Base-by-base conservation (phyloP, 805 yeast genomes). In the Metschnikowia noctiluminum region DNA sequence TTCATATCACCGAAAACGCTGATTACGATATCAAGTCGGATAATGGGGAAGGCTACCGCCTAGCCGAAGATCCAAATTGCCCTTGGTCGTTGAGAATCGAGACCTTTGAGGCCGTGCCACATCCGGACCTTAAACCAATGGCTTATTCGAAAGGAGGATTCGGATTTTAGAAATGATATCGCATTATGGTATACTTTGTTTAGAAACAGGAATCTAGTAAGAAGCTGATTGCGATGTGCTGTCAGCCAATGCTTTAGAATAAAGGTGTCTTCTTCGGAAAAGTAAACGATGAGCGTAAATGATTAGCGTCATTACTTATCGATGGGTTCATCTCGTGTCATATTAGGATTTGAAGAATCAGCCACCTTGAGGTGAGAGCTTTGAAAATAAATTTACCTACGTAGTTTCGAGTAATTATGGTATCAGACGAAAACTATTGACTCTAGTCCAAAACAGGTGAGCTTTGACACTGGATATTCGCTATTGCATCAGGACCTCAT, bases 71-170 rank as follows among this genome's bases (percentile, higher is more conserved):
- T 52, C 45, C 58, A 2, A 73, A 71, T 57, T 68, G 74, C 53
- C 76, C 76, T 6, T 73, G 78, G 78, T 48, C 45, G 1, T 69
- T 88, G 59, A 68, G 77, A 1, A 81, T 77, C 48, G 76, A 76
- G 52, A 81, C 84, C 12, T 91, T 89, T 64, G 78, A 70, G 28
- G 97, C 96, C 1, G 96, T 87, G 14, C 83, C 85, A 27, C 99
- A 92, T 68, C 99, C 99, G 1, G 82, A 85, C 56, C 70, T 94
- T 47, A 88, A 85, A 58, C 97, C 99, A 39, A 92, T 92, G 99
- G 96, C 96, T 1, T 91, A 91, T 63, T 66, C 74, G 32, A 71
- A 72, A 62, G 65, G 72, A 46, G 77, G 76, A 12, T 71, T 72
- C 49, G 76, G 76, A 1, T 72, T 67, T 47, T 72, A 58, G 40